Evolutionary conservation across 2,329 filamentous ascomycete species (phyloP), one percentile per base, ranked within the genome.

Genomic region (Cryphonectria parasitica): DNA sequence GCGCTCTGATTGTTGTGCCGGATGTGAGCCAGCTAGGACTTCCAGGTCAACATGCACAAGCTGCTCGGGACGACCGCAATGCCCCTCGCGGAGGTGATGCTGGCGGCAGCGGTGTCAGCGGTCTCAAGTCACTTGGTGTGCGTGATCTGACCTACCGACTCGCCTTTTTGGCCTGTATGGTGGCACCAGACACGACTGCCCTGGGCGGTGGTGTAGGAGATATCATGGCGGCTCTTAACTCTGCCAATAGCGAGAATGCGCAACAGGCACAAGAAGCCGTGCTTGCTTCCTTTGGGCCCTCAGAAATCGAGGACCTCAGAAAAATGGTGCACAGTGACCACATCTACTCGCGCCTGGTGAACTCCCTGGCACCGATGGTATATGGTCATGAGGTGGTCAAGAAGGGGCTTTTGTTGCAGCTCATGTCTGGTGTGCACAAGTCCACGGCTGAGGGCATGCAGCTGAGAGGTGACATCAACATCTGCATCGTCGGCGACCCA

Each of bases 321-420:
- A 86, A 90, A 69, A 96, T 99, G 91, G 96, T 99, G 36, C 95
- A 98, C 81, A 94, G 92, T 69, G 94, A 97, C 73, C 95, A 97
- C 79, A 98, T 98, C 75, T 99, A 98, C 83, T 91, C 93, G 76
- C 90, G 95, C 36, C 85, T 99, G 13, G 94, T 99, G 49, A 93
- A 97, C 77, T 98, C 95, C 0, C 90, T 99, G 63, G 96, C 96
- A 1, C 96, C 96, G 1, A 99, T 95, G 87, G 95, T 99, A 3
- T 99, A 97, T 77, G 96, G 96, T 19, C 96, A 99, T 79, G 94
- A 96, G 73, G 94, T 98, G 70, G 95, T 99, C 78, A 99, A 99
- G 84, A 99, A 99, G 81, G 96, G 96, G 41, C 85, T 99, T 34
- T 87, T 99, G 10, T 86, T 99, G 58, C 96, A 99, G 80, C 86